Evolutionary conservation across 306 rosid genomes (phyloP).

Genomic region (Quercus wislizeni): DNA sequence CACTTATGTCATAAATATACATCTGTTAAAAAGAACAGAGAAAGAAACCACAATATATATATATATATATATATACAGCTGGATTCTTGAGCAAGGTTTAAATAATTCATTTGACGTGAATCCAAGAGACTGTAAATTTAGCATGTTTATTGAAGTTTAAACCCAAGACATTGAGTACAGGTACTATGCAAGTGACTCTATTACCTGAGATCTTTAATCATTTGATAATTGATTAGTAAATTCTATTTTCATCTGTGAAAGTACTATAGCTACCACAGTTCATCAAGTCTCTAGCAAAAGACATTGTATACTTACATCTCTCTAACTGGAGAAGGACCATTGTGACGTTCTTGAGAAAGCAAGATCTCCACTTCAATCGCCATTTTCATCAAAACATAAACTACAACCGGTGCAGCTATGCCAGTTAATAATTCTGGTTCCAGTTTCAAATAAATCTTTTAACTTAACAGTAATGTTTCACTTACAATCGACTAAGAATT

Average conservation of each 20-base stretch:
- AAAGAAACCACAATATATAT: neutral
- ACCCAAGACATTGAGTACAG: neutral
- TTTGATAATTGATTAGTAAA: neutral
- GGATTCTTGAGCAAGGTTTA: too few species aligned
- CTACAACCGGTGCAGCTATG: conserved; percentile 50
- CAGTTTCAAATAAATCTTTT: conserved; percentile 2
- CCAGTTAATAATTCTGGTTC: conserved; percentile 7
- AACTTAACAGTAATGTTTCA: conserved; percentile 3
- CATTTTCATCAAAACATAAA: conserved; percentile 58
- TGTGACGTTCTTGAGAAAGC: conserved; percentile 56
- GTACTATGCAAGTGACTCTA: neutral
- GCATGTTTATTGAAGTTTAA: neutral
- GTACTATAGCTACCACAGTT: neutral
- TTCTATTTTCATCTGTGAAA: neutral
- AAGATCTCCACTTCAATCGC: conserved; percentile 61
- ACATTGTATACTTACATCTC: conserved; percentile 49
- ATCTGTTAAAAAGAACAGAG: neutral
- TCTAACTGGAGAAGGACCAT: conserved; percentile 46
- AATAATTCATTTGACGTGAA: too few species aligned
- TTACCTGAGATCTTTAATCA: neutral
- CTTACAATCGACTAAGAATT: neutral
- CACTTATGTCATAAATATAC: conserved; percentile 7
- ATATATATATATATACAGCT: neutral
- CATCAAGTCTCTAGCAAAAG: neutral
- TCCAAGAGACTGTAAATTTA: neutral